A percentile compares a stretch with the other conserved stretches of the same genome.
Evolutionary conservation across 441 rosid genomes (phyloP).

Genomic region (Pelargonium australe): DNA sequence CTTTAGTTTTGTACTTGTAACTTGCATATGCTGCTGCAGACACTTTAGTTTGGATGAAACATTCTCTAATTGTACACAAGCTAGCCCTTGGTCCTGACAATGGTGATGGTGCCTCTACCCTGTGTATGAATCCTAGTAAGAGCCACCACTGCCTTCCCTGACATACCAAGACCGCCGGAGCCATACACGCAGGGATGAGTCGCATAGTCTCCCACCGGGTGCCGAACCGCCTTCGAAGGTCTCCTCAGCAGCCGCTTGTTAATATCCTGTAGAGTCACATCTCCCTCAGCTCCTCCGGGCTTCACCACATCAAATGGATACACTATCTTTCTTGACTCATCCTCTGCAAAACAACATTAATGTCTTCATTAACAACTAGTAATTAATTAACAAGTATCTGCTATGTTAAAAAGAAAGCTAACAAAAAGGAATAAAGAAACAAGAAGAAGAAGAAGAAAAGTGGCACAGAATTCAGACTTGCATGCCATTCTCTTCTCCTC

Average conservation of each 20-base stretch:
- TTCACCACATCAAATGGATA: constrained; percentile 6
- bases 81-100: background rate
- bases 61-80: too few relatives aligned
- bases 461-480: too few relatives aligned
- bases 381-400: too few relatives aligned
- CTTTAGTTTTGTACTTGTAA: too few relatives aligned
- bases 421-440: too few relatives aligned
- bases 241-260: background rate
- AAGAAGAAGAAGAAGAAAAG: too few relatives aligned
- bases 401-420: too few relatives aligned
- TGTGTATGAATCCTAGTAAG: background rate
- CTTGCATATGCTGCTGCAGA: too few relatives aligned
- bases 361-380: too few relatives aligned
- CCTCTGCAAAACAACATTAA: background rate
- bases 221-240: background rate
- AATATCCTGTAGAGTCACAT: background rate
- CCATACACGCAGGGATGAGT: background rate
- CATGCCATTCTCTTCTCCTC: too few relatives aligned
- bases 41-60: too few relatives aligned
- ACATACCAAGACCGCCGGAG: background rate
- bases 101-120: constrained; percentile 2
- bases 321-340: background rate
- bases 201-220: background rate
- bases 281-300: background rate
- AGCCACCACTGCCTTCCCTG: background rate